Percentiles rank a stretch among this genome's conserved stretches.
Evolutionary conservation across 352 stramenopile species (phyloP).

Genomic region (Phytopythium helicoides): DNA sequence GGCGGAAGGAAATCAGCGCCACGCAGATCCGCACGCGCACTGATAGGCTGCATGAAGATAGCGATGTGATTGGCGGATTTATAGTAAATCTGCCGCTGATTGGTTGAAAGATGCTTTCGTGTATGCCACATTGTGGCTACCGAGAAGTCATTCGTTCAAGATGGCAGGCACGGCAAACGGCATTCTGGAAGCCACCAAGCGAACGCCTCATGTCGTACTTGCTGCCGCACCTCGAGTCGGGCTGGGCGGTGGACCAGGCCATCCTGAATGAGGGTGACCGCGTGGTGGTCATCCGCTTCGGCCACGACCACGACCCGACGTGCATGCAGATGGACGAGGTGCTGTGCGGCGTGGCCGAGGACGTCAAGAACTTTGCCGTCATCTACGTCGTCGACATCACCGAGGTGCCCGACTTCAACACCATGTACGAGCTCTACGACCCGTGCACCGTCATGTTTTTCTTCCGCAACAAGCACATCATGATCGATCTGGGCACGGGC

Average conservation of each 20-base stretch:
- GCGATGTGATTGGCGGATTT: too few species aligned
- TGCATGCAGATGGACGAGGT: slow-evolving; percentile 99
- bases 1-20: neutral
- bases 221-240: slow-evolving; percentile 95
- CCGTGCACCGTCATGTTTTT: slow-evolving; percentile 99
- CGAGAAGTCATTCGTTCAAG: neutral
- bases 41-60: too few species aligned
- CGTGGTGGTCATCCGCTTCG: slow-evolving; percentile 99
- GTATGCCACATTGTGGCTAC: too few species aligned
- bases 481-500: slow-evolving; percentile 99
- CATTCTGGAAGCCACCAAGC: neutral
- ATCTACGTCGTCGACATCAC: slow-evolving; percentile 96
- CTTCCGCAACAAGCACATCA: slow-evolving; percentile 99
- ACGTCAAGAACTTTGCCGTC: slow-evolving; percentile 99
- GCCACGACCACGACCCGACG: slow-evolving; percentile 96
- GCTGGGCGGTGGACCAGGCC: slow-evolving; percentile 98
- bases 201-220: slow-evolving; percentile 93
- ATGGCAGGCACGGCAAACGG: neutral
- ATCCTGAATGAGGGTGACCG: slow-evolving; percentile 98
- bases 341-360: slow-evolving; percentile 94
- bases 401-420: slow-evolving; percentile 99
- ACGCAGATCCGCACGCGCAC: too few species aligned
- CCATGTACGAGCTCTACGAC: slow-evolving; percentile 99
- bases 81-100: too few species aligned
- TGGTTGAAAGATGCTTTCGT: too few species aligned